Evolutionary conservation across 371 early-diverging fungal species (phyloP).

Genomic region (Thermomucor indicae-seudaticae): DNA sequence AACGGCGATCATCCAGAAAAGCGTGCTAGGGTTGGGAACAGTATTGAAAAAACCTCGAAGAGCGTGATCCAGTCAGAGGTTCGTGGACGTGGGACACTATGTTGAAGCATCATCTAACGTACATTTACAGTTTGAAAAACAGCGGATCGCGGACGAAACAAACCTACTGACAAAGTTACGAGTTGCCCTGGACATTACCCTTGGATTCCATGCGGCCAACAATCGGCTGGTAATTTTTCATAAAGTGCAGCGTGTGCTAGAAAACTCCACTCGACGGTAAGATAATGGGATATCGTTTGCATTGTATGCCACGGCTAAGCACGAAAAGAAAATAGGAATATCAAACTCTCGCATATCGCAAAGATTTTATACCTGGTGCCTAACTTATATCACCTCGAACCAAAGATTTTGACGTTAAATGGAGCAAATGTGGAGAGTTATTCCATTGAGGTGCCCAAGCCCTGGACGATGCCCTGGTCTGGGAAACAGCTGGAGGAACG

Average conservation of each 20-base stretch:
- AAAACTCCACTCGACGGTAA: conserved; percentile 25
- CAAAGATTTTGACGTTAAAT: conserved; percentile 21
- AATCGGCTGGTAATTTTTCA: conserved; percentile 30
- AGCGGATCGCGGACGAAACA: conserved; percentile 29
- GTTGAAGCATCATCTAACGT: too few species aligned
- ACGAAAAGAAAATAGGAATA: conserved; percentile 10
- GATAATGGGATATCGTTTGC: background rate
- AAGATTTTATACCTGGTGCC: conserved; percentile 33
- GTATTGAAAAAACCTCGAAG: too few species aligned
- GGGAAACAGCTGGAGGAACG: conserved; percentile 29
- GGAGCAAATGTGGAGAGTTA: conserved; percentile 25
- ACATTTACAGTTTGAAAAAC: too few species aligned
- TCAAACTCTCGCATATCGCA: conserved; percentile 22
- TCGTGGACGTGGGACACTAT: too few species aligned
- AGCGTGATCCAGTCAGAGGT: too few species aligned
- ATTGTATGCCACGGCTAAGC: background rate
- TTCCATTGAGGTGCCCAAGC: conserved; percentile 19
- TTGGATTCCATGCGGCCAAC: conserved; percentile 32
- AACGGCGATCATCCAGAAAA: too few species aligned
- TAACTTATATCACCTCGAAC: conserved; percentile 19
- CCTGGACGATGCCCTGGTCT: conserved; percentile 25
- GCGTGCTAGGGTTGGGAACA: too few species aligned
- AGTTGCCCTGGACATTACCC: conserved; percentile 27
- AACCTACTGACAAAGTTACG: conserved; percentile 19
- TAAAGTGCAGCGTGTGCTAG: conserved; percentile 27